These are phyloP conservation scores for Platanus orientalis DNA, from an alignment of 164 flowering plant species.

Conservation along the genomic window DNA sequence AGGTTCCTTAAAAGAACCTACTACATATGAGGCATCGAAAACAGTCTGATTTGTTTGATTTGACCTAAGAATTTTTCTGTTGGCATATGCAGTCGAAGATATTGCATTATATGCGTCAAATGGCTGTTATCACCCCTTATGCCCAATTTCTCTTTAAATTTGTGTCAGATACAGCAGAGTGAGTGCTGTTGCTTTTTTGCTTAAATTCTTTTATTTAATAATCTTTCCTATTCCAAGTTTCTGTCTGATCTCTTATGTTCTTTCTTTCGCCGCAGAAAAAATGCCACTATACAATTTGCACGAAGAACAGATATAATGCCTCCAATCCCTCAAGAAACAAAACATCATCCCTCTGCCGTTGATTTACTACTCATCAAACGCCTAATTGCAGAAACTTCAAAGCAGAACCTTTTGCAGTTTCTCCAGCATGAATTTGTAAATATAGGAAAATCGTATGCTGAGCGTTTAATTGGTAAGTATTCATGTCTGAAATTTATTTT, in stretches of 20 bases:
- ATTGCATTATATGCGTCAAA: constrained; percentile 97
- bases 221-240: not conserved
- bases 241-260: not conserved
- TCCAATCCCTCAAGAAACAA: constrained; percentile 90
- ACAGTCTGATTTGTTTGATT: constrained; percentile 8
- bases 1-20: not conserved
- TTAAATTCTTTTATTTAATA: not conserved
- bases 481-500: not conserved
- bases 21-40: not conserved
- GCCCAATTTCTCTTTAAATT: constrained; percentile 87
- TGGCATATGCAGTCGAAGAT: constrained; percentile 78
- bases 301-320: constrained; percentile 97
- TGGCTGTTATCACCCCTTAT: constrained; percentile 99
- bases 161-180: constrained; percentile 79
- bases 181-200: constrained; percentile 31
- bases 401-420: constrained; percentile 80
- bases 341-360: constrained; percentile 96
- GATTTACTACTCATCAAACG: constrained; percentile 89
- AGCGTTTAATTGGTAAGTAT: constrained; percentile 74
- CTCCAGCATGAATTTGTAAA: constrained; percentile 98
- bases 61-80: constrained; percentile 10
- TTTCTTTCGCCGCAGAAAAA: constrained; percentile 57
- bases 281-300: constrained; percentile 74
- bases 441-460: constrained; percentile 78
- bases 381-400: constrained; percentile 84